Conservation (phyloP, 352 stramenopile genomes). For the Pythium guiyangense region DNA sequence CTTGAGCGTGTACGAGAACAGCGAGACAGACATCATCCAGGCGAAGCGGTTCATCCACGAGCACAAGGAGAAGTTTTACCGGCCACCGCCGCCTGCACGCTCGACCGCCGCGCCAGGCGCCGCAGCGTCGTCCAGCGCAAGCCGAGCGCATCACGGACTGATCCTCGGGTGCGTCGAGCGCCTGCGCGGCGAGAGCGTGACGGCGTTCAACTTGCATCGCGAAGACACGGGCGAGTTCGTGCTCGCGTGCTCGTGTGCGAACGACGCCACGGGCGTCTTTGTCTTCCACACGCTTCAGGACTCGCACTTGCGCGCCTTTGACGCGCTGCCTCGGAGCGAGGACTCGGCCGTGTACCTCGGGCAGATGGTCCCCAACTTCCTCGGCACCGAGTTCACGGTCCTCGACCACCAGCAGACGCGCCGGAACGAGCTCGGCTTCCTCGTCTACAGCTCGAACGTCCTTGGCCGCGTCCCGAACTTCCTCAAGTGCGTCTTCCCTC, state of each 20-base stretch:
- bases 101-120: too few species aligned
- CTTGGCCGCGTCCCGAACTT: conserved; percentile 73
- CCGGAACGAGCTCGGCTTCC: conserved; percentile 61
- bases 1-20: conserved; percentile 50
- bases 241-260: conserved; percentile 61
- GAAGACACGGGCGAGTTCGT: conserved; percentile 82
- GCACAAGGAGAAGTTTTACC: conserved; percentile 76
- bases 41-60: conserved; percentile 74
- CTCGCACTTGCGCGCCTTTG: conserved; percentile 61
- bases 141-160: conserved; percentile 18
- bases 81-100: conserved; percentile 14
- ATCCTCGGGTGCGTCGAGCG: conserved; percentile 71
- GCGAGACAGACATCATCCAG: conserved; percentile 54
- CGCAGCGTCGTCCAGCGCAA: too few species aligned
- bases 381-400: conserved; percentile 83
- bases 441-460: conserved; percentile 80
- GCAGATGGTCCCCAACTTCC: conserved; percentile 70
- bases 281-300: conserved; percentile 84
- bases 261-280: conserved; percentile 63
- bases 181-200: conserved; percentile 68
- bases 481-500: conserved; percentile 58
- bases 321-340: conserved; percentile 67
- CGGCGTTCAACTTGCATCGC: conserved; percentile 78
- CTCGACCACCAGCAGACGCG: conserved; percentile 72
- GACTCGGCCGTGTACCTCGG: conserved; percentile 81